Evolutionary conservation across 2,329 filamentous ascomycete species (phyloP), one percentile per base, ranked within the genome.

Genomic region (Emergomyces pasteurianus): DNA sequence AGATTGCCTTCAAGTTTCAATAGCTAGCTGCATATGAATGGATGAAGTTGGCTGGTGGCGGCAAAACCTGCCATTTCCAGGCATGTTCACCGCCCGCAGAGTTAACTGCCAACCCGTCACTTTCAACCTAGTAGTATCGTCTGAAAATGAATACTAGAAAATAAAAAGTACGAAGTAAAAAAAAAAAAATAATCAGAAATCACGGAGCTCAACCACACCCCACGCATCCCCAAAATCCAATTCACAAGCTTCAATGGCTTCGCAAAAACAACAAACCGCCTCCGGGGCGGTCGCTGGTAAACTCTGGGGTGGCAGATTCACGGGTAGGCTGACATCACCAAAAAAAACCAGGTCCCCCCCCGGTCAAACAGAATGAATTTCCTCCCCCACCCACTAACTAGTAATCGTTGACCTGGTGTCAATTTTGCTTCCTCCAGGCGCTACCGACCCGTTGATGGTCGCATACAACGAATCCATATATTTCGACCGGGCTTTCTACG

Each of bases 391-490:
- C 31, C 0, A 0, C 21, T n/a, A n/a, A n/a, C n/a, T n/a, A n/a
- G n/a, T n/a, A n/a, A n/a, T n/a, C n/a, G n/a, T n/a, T 46, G 18
- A 46, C 42, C 42, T 46, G 18, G 6, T 46, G 10, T 46, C n/a
- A 7, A 34, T n/a, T n/a, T 36, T 36, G 2, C 42, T 65, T 61
- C 67, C 59, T 49, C 55, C 67, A 86, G 87, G 88, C 75, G 86
- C 82, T 65, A 83, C 90, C 63, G 88, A 92, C 74, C 88, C 88
- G 38, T 81, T 92, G 59, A 92, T 94, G 88, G 80, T 84, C 62
- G 79, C 85, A 63, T 94, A 91, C 79, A 94, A 92, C 72, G 86
- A 86, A 67, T 86, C 82, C 60, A 86, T 94, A 68, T 83, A 82
- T 72, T 90, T 86, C 75, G 89, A 92, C 74, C 83, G 84, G 66